phyloP scores from a whole-genome alignment of 148 eudicot species.

The Chenopodium berlandieri region DNA sequence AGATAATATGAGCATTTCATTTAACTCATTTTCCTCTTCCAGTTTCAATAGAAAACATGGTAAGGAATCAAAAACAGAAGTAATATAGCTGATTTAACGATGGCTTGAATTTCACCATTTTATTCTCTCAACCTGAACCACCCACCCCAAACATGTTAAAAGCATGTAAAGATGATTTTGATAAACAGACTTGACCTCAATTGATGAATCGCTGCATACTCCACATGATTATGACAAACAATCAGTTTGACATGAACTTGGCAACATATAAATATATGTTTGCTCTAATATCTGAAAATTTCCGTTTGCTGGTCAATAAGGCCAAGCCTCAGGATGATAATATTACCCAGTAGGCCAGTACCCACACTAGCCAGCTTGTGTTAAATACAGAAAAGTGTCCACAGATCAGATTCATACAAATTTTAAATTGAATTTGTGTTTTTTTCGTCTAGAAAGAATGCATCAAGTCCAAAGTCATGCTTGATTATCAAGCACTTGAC shows the following conservation, averaged over 20 bases:
- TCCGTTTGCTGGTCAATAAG: neutral
- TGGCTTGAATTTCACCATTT: neutral
- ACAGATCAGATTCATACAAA: neutral
- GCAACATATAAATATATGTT: neutral
- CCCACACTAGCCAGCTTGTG: neutral
- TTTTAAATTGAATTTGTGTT: neutral
- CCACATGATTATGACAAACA: neutral
- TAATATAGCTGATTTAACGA: neutral
- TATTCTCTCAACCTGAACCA: neutral
- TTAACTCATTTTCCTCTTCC: neutral
- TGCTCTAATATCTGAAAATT: neutral
- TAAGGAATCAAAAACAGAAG: neutral
- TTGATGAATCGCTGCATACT: neutral
- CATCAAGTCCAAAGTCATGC: neutral
- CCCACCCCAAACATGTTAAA: neutral
- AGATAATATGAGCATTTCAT: neutral
- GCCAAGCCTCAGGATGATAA: neutral
- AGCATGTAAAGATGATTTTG: neutral
- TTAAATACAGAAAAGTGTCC: neutral
- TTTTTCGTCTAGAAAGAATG: neutral
- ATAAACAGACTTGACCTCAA: neutral
- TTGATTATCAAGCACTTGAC: neutral
- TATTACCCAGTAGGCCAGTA: neutral
- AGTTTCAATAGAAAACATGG: neutral
- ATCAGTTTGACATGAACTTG: neutral